These are phyloP conservation scores for Bremia lactucae DNA, from an alignment of 352 stramenopile species.

Conservation along the genomic window DNA sequence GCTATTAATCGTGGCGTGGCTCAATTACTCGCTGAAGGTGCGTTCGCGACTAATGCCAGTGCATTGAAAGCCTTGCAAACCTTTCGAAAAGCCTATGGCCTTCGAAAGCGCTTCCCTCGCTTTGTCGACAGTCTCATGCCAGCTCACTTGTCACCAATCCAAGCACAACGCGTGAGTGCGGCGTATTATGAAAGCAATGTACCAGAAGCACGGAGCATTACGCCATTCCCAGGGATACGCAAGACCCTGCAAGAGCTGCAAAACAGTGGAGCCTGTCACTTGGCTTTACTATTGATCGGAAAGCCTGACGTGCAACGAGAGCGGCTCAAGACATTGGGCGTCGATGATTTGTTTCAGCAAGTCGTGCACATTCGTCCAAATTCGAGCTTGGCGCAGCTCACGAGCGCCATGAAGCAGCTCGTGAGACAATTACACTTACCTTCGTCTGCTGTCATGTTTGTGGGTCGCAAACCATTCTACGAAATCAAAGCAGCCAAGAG, in stretches of 20 bases:
- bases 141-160: constrained; percentile 26
- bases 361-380: constrained; percentile 62
- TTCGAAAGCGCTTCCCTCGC: constrained; percentile 73
- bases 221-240: constrained; percentile 40
- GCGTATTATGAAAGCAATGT: constrained; percentile 79
- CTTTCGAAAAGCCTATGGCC: constrained; percentile 74
- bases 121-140: constrained; percentile 74
- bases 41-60: constrained; percentile 52
- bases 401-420: constrained; percentile 66
- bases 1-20: constrained; percentile 67
- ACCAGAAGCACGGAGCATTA: constrained; percentile 50
- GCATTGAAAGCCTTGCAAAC: constrained; percentile 65
- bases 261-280: constrained; percentile 33
- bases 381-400: constrained; percentile 46
- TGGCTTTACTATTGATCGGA: constrained; percentile 67
- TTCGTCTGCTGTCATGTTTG: constrained; percentile 68
- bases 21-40: constrained; percentile 55
- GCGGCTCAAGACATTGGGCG: constrained; percentile 50
- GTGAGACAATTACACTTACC: constrained; percentile 44
- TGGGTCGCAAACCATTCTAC: constrained; percentile 78
- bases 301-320: constrained; percentile 67
- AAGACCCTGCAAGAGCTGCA: constrained; percentile 47
- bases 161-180: constrained; percentile 47
- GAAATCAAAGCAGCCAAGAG: constrained; percentile 82
- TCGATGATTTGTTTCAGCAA: constrained; percentile 55